Percentiles rank a stretch among this genome's conserved stretches.
Conservation (phyloP, 257 asterid genomes). For the Cordia subcordata region DNA sequence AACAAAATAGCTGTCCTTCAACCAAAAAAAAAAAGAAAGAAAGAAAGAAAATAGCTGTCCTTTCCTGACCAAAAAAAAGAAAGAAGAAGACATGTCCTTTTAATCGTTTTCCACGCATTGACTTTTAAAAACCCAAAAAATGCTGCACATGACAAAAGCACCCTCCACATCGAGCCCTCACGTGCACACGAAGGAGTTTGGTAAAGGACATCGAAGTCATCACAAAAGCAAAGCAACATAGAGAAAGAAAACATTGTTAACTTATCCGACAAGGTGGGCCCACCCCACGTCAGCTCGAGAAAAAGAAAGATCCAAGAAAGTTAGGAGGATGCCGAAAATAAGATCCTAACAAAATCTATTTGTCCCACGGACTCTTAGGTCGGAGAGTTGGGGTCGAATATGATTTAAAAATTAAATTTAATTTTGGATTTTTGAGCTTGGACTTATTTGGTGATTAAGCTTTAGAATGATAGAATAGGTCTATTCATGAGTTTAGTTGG, state of each 20-base stretch:
- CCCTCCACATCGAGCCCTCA: neutral
- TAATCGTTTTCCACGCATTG: neutral
- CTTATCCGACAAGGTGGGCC: slow-evolving; percentile 1
- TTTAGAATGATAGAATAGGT: too few relatives aligned
- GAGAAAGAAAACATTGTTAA: neutral
- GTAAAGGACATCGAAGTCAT: slow-evolving; percentile 19
- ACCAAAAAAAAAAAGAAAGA: too few relatives aligned
- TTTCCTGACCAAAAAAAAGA: too few relatives aligned
- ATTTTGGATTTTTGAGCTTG: too few relatives aligned
- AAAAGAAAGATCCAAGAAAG: neutral
- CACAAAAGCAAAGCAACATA: neutral
- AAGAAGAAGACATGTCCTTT: too few relatives aligned
- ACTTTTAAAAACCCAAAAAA: neutral
- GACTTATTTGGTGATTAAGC: too few relatives aligned
- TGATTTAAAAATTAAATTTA: too few relatives aligned
- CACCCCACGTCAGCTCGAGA: slow-evolving; percentile 14
- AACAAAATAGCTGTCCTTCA: too few relatives aligned
- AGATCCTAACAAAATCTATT: slow-evolving; percentile 3
- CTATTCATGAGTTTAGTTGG: too few relatives aligned
- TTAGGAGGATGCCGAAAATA: slow-evolving; percentile 4
- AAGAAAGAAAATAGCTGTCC: too few relatives aligned
- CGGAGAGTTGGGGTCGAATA: too few relatives aligned
- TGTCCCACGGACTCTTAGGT: too few relatives aligned
- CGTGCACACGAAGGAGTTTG: neutral
- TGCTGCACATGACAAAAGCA: neutral